Base-by-base conservation (phyloP, 1,284 basidiomycete species). In the Cryptococcus floricola region DNA sequence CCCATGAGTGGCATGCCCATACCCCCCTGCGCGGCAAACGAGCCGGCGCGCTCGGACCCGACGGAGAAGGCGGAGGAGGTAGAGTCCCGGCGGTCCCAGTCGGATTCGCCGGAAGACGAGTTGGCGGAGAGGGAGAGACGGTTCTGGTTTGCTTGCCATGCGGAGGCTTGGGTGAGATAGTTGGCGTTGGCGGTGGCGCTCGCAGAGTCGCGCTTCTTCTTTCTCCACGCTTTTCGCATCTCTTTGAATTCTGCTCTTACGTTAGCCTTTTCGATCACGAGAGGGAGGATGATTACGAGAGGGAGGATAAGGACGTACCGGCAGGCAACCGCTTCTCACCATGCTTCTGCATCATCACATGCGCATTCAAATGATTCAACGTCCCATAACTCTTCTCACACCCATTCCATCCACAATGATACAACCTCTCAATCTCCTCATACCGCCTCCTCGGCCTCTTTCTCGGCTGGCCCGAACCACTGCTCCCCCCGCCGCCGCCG, bases 141-240 rank as follows among this genome's bases (percentile, higher is more conserved):
- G 23, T 56, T 53, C 5, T 47, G 39, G 52, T 54, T 58, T 25
- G 51, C 47, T 16, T 53, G 39, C n/a, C 44, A 48, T 9, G 59
- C 56, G 19, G 31, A 48, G 37, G 50, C 59, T 13, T 19, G 13
- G 38, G 38, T 19, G 25, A 50, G 25, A 47, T 67, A 59, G 50
- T 67, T 58, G 31, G 61, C 58, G 41, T 61, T 68, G 39, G 63
- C 64, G 6, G 55, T 54, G 23, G 73, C 60, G 12, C 74, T 78
- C 25, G 81, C 81, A 23, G 55, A 53, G 64, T 90, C 88, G 77
- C 93, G 91, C 81, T 94, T 97, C 67, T 86, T 84, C 78, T 90
- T 91, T 53, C 92, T 85, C 92, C 93, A 96, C 65, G 89, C 88
- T 75, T 94, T 96, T 61, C 94, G 85, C 72, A 96, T 86, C 69